A percentile compares a stretch with the other conserved stretches of the same genome.
Evolutionary conservation across 2,329 filamentous ascomycete genomes (phyloP).

Genomic region (Mollisia scopiformis): DNA sequence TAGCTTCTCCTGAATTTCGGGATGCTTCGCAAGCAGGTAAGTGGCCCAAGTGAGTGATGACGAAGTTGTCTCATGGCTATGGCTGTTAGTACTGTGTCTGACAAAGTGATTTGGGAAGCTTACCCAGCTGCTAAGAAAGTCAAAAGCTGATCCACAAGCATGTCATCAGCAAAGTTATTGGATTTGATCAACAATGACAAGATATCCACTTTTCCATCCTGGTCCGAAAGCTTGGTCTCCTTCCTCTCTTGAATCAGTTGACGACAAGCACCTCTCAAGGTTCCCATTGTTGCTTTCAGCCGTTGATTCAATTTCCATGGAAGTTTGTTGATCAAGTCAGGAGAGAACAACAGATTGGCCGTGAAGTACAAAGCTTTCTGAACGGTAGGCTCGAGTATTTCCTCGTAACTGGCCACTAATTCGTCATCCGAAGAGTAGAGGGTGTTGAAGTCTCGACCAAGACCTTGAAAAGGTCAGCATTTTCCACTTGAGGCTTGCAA

Average conservation of each 20-base stretch:
- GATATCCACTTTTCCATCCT: slow-evolving; percentile 69
- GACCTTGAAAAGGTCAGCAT: slow-evolving; percentile 43
- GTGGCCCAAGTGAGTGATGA: slow-evolving; percentile 73
- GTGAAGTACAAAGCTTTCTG: slow-evolving; percentile 59
- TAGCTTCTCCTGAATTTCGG: slow-evolving; percentile 58
- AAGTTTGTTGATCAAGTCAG: slow-evolving; percentile 60
- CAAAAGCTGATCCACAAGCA: slow-evolving; percentile 83
- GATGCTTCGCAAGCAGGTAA: slow-evolving; percentile 62
- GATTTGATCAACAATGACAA: slow-evolving; percentile 77
- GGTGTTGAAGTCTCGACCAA: slow-evolving; percentile 70
- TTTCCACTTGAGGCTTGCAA: no score
- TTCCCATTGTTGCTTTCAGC: slow-evolving; percentile 54
- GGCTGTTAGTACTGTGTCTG: neutral
- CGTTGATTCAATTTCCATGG: slow-evolving; percentile 71
- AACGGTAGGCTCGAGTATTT: slow-evolving; percentile 54
- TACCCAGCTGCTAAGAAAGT: slow-evolving; percentile 78
- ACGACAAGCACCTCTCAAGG: slow-evolving; percentile 61
- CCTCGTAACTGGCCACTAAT: slow-evolving; percentile 58
- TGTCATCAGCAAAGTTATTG: slow-evolving; percentile 74
- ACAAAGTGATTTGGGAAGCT: slow-evolving; percentile 20
- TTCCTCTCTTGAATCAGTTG: slow-evolving; percentile 74
- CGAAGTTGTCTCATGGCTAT: slow-evolving; percentile 75
- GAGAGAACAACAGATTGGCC: slow-evolving; percentile 62
- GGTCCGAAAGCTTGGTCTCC: slow-evolving; percentile 48
- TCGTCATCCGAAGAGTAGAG: slow-evolving; percentile 61